Evolutionary conservation across 2,329 filamentous ascomycete species (phyloP).

Genomic region (Monosporascus sp.): DNA sequence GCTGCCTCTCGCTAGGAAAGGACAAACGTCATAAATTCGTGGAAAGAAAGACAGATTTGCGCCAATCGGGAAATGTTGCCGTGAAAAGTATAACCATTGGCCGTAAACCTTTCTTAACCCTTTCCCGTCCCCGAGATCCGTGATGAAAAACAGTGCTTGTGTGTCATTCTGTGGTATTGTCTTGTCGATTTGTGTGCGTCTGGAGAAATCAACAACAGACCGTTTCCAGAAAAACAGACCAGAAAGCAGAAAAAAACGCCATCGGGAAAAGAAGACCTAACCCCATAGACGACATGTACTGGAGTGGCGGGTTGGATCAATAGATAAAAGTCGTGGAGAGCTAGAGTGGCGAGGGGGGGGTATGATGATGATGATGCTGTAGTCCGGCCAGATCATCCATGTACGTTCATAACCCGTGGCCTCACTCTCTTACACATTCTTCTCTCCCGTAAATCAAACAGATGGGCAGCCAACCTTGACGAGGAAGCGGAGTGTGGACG

Average conservation of each 20-base stretch:
- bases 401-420: conserved; percentile 13
- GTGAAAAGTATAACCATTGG: background rate
- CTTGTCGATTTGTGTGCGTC: background rate
- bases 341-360: background rate
- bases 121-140: background rate
- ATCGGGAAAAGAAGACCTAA: background rate
- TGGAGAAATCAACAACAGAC: background rate
- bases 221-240: background rate
- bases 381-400: conserved; percentile 10
- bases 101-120: background rate
- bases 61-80: background rate
- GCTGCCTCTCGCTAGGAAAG: background rate
- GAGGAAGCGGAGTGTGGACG: conserved; percentile 41
- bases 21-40: background rate
- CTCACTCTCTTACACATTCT: conserved; percentile 22
- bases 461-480: conserved; percentile 44
- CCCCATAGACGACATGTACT: background rate
- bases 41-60: background rate
- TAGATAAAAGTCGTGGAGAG: background rate
- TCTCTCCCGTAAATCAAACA: conserved; percentile 36
- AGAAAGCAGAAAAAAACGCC: background rate
- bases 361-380: background rate
- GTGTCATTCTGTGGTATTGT: background rate
- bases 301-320: background rate
- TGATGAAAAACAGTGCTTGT: background rate